Evolutionary conservation across 2,329 filamentous ascomycete genomes (phyloP).

Genomic region (Trichophyton benhamiae): DNA sequence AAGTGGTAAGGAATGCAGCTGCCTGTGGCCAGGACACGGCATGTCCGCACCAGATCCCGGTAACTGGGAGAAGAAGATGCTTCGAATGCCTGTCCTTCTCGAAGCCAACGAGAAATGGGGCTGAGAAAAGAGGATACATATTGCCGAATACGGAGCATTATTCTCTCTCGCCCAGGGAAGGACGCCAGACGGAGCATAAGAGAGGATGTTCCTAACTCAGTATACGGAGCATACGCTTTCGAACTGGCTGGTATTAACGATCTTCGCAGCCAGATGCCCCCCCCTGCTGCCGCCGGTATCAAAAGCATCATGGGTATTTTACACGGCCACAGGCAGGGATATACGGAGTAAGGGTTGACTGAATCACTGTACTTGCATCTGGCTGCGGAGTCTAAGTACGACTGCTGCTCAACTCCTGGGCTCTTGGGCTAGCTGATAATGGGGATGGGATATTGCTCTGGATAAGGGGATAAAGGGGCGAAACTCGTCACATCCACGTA

Average conservation of each 20-base stretch:
- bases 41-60: background rate
- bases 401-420: too few relatives aligned
- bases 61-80: background rate
- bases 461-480: background rate
- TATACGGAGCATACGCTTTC: background rate
- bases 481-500: background rate
- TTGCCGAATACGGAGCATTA: slow-evolving; percentile 1
- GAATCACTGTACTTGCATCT: too few relatives aligned
- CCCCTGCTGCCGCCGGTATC: background rate
- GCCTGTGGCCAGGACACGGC: background rate
- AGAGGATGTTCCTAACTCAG: too few relatives aligned
- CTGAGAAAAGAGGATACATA: background rate
- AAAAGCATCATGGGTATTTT: background rate
- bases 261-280: background rate
- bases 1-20: background rate
- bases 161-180: background rate
- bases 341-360: too few relatives aligned
- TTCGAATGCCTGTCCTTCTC: background rate
- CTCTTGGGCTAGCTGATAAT: too few relatives aligned
- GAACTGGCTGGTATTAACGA: background rate
- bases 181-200: background rate
- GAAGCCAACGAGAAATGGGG: background rate
- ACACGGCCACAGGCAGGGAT: too few relatives aligned
- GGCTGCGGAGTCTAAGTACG: too few relatives aligned
- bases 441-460: background rate